Evolutionary conservation across 2,329 filamentous ascomycete species (phyloP).

Genomic region (Aaosphaeria arxii): DNA sequence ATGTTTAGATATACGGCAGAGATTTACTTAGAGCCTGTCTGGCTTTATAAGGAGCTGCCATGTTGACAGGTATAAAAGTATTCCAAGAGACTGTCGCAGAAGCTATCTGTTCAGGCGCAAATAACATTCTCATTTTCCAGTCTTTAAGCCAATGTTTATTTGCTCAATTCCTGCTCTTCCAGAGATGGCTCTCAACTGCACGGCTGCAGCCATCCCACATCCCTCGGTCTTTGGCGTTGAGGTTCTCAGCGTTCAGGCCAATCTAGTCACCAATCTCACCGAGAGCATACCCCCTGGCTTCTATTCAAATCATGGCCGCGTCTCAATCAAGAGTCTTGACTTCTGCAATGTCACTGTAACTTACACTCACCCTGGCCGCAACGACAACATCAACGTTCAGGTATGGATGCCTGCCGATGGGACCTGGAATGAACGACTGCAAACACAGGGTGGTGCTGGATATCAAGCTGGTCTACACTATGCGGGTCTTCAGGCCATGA

Average conservation of each 20-base stretch:
- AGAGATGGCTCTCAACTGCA: no score
- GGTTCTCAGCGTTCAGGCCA: slow-evolving; percentile 2
- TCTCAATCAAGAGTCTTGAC: slow-evolving; percentile 3
- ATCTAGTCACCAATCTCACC: slow-evolving; percentile 6
- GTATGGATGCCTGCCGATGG: slow-evolving; percentile 10
- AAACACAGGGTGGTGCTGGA: slow-evolving; percentile 22
- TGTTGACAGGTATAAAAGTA: no score
- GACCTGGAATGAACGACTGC: slow-evolving; percentile 21
- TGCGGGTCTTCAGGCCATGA: slow-evolving; percentile 10
- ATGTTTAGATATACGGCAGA: no score
- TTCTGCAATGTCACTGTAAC: slow-evolving; percentile 17
- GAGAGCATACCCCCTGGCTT: slow-evolving; percentile 1
- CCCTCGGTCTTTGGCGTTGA: slow-evolving; percentile 6
- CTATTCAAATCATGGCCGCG: slow-evolving; percentile 5
- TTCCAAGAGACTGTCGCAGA: no score
- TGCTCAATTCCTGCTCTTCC: no score
- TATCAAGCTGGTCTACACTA: slow-evolving; percentile 15
- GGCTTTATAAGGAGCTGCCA: no score
- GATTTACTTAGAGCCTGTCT: no score
- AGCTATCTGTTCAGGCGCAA: no score
- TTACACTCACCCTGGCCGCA: slow-evolving; percentile 12
- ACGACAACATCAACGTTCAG: slow-evolving; percentile 13
- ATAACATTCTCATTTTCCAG: no score
- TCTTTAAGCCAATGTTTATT: no score
- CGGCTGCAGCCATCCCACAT: not conserved